Conservation (phyloP, 208 protist species). For the Leishmania lainsoni region DNA sequence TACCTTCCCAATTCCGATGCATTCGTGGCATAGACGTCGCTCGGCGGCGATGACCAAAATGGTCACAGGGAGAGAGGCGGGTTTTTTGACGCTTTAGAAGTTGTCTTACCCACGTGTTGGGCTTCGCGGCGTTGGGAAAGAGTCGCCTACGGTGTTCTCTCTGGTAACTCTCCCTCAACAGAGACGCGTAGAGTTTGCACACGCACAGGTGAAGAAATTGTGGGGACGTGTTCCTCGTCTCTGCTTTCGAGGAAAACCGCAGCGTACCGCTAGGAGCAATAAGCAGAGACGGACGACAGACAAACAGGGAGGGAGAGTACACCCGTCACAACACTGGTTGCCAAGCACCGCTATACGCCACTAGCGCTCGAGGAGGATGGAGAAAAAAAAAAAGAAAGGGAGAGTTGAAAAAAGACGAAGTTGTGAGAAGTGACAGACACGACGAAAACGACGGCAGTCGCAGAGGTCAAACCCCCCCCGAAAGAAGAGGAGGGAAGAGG, state of each 20-base stretch:
- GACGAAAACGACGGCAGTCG: no score
- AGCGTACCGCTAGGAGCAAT: not conserved
- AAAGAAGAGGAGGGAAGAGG: not conserved
- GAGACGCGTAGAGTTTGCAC: not conserved
- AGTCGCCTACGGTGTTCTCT: no score
- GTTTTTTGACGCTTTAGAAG: no score
- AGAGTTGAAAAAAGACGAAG: not conserved
- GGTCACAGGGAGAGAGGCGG: not conserved
- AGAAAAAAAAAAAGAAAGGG: not conserved
- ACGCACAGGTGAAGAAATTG: not conserved
- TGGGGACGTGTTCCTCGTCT: not conserved
- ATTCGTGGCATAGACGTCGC: not conserved
- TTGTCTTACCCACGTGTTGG: no score
- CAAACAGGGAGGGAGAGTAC: not conserved
- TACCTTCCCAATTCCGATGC: not conserved
- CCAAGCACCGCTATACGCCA: not conserved
- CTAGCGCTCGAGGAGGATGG: not conserved
- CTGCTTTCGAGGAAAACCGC: no score
- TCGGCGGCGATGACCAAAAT: not conserved
- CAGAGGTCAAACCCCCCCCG: no score
- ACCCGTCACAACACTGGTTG: not conserved
- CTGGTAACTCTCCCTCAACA: no score
- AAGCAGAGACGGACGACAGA: not conserved
- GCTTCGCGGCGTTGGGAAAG: no score
- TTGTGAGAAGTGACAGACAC: constrained; percentile 1